Base-by-base conservation (phyloP, 1,139 yeast species). In the Protomyces gravidus region DNA sequence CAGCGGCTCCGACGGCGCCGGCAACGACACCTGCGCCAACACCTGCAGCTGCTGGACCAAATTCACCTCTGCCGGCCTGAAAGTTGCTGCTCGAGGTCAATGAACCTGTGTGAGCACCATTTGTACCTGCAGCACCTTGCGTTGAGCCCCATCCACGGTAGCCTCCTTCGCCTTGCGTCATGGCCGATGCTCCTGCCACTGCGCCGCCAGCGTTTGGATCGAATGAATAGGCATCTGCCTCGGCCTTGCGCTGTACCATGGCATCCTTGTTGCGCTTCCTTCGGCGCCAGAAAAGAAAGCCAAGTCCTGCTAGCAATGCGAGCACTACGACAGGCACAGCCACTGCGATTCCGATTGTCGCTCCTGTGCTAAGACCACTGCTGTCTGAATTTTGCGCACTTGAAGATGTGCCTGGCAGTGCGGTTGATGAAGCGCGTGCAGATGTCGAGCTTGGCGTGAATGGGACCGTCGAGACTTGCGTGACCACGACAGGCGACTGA, bases 181-280 rank as follows among this genome's bases (percentile, higher is more conserved):
- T 33, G 9, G 33, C 52, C 17, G 52, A 25, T 6, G 28, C 27
- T 27, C 32, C 32, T 13, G 46, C 39, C 7, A 33, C 26, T 15
- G 46, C 51, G 17, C 48, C 42, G 2, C 42, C 42, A 7, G 48
- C 58, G 30, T 56, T 59, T 4, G 66, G 60, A 42, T 60, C 52
- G 58, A 52, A 64, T 3, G 59, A 55, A 59, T 65, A 66, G 50
- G 66, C 68, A 21, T 66, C 67, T 3, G 55, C 61, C 30, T 64
- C 65, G 39, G 61, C 65, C 25, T 52, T 53, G 7, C 63, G 58
- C 23, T 63, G 63, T 11, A 47, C 65, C 26, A 49, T 47, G 11
- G 47, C 57, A 30, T 23, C 40, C 6, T 62, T 58, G 21, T 50
- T 57, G n/a, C 58, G 45, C 42, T 60, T 64, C 7, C 65, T 46